Conservation (phyloP, 2,329 filamentous ascomycete species). For the Fusarium sp. region DNA sequence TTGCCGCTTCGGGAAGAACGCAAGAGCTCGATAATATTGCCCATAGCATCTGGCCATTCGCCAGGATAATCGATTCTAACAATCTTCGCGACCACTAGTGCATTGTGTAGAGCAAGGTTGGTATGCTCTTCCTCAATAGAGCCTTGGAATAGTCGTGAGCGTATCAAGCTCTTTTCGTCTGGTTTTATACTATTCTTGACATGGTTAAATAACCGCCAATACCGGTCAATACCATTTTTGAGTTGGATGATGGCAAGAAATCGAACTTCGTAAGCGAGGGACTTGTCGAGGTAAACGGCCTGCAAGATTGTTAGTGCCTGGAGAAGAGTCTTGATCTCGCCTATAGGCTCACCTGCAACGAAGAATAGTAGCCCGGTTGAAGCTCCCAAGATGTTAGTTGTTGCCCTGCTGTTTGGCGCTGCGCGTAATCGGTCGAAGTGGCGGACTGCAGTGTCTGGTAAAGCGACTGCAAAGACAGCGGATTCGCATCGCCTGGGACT, state of each 20-base stretch:
- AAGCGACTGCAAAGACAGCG: constrained; percentile 73
- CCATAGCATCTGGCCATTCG: constrained; percentile 79
- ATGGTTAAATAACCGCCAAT: constrained; percentile 78
- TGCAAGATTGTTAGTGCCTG: constrained; percentile 53
- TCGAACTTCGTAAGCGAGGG: constrained; percentile 80
- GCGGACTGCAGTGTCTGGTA: constrained; percentile 74
- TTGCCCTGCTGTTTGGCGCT: constrained; percentile 75
- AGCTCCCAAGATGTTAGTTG: constrained; percentile 80
- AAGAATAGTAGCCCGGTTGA: constrained; percentile 73
- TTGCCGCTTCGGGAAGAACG: constrained; percentile 65
- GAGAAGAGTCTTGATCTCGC: neutral
- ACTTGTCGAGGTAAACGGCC: constrained; percentile 84
- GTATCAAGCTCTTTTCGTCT: constrained; percentile 82
- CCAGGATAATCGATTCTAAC: constrained; percentile 88
- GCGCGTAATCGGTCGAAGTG: constrained; percentile 70
- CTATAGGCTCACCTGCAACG: constrained; percentile 69
- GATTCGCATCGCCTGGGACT: constrained; percentile 83
- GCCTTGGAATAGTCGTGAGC: constrained; percentile 79
- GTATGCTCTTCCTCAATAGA: constrained; percentile 82
- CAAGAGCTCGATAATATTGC: constrained; percentile 73
- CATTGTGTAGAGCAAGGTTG: constrained; percentile 86
- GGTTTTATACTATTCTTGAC: constrained; percentile 74
- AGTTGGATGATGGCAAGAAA: constrained; percentile 93
- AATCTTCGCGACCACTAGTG: constrained; percentile 88
- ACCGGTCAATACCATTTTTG: constrained; percentile 96